A percentile compares a stretch with the other conserved stretches of the same genome.
These are phyloP conservation scores for Acorus calamus DNA, from an alignment of 106 monocot genomes.

Conservation along the genomic window DNA sequence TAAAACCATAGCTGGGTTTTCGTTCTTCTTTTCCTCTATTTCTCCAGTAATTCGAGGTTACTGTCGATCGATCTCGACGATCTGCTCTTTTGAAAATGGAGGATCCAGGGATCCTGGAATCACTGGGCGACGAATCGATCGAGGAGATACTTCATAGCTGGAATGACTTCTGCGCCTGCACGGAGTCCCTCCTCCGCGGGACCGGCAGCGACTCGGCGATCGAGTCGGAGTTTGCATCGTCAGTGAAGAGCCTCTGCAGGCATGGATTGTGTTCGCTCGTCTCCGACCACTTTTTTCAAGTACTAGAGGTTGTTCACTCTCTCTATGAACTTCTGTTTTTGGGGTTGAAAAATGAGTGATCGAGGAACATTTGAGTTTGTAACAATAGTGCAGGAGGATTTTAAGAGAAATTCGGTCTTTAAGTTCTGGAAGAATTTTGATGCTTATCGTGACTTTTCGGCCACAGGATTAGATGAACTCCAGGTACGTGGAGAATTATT, in stretches of 20 bases:
- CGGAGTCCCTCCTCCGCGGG: constrained; percentile 32
- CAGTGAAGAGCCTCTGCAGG: constrained; percentile 29
- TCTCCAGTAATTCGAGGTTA: too few relatives aligned
- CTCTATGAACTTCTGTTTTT: not conserved
- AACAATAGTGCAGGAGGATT: constrained; percentile 38
- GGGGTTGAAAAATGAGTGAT: too few relatives aligned
- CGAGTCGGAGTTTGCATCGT: constrained; percentile 15
- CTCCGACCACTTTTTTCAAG: constrained; percentile 59
- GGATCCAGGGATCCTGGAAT: constrained; percentile 19
- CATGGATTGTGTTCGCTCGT: constrained; percentile 39
- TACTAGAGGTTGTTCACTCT: constrained; percentile 34
- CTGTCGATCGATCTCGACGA: not conserved
- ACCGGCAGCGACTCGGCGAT: constrained; percentile 18
- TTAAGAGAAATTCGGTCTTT: constrained; percentile 44
- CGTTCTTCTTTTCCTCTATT: too few relatives aligned
- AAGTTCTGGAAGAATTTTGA: constrained; percentile 68
- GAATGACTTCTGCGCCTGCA: constrained; percentile 38
- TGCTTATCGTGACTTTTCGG: constrained; percentile 20
- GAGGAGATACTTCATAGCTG: constrained; percentile 44
- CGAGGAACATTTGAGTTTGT: too few relatives aligned
- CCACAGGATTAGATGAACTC: constrained; percentile 17
- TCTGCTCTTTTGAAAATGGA: not conserved
- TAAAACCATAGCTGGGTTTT: too few relatives aligned
- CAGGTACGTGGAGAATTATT: constrained; percentile 6
- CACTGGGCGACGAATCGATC: constrained; percentile 19